Evolutionary conservation across 2,329 filamentous ascomycete genomes (phyloP).

Genomic region (Phoma sp.): DNA sequence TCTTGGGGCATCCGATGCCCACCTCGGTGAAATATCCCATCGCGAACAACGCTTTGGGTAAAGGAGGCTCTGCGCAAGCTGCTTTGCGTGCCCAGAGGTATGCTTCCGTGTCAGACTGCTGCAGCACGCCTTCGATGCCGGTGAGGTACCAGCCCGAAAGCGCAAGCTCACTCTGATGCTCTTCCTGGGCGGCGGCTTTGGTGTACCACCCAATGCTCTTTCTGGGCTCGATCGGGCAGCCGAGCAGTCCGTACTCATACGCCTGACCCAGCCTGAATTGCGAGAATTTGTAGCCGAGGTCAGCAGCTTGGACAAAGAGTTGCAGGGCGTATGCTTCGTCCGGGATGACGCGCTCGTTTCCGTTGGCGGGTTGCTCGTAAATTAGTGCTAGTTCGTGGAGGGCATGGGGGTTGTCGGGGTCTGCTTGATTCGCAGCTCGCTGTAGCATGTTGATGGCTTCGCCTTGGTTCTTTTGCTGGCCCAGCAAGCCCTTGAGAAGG

Average conservation of each 20-base stretch:
- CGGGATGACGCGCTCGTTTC: conserved; percentile 68
- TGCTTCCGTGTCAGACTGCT: conserved; percentile 92
- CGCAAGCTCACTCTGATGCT: conserved; percentile 83
- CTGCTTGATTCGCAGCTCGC: conserved; percentile 85
- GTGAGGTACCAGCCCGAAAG: conserved; percentile 81
- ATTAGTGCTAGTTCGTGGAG: conserved; percentile 81
- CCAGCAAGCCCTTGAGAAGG: conserved; percentile 88
- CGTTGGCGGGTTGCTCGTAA: conserved; percentile 67
- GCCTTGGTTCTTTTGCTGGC: conserved; percentile 78
- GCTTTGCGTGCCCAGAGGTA: conserved; percentile 98
- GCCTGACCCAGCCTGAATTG: conserved; percentile 88
- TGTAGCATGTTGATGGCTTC: conserved; percentile 94
- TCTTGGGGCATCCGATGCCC: conserved; percentile 85
- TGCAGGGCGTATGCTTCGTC: conserved; percentile 83
- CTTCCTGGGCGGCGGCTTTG: conserved; percentile 85
- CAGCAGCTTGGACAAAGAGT: conserved; percentile 83
- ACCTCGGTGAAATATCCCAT: conserved; percentile 98
- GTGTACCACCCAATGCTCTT: conserved; percentile 94
- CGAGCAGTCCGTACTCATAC: conserved; percentile 87
- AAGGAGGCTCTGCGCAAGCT: conserved; percentile 72
- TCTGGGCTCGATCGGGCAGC: conserved; percentile 80
- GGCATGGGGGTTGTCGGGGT: conserved; percentile 90
- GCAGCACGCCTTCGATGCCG: conserved; percentile 82
- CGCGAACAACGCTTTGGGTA: conserved; percentile 94
- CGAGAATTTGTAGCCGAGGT: conserved; percentile 92